Conservation (phyloP, 345 rosid species). For the Arabis alpina region DNA sequence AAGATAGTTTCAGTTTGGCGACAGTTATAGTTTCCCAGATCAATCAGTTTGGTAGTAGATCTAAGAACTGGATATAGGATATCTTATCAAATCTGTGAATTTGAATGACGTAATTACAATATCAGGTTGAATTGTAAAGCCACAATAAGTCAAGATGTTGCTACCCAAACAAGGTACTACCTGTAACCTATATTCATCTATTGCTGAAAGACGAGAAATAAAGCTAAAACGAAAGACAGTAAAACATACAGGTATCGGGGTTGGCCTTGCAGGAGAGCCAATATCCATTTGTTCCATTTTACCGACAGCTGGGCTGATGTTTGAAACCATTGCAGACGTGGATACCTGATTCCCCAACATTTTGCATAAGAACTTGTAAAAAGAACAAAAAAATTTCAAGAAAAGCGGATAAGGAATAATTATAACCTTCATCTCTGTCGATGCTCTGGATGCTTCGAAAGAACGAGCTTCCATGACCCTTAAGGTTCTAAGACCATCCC, state of each 20-base stretch:
- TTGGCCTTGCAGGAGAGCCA: conserved; percentile 55
- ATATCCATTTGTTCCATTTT: conserved; percentile 55
- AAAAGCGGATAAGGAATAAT: conserved; percentile 3
- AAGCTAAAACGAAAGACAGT: not conserved
- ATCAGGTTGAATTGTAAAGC: conserved; percentile 15
- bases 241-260: conserved; percentile 45
- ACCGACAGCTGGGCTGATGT: conserved; percentile 49
- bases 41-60: not conserved
- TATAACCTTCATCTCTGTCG: conserved; percentile 40
- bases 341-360: conserved; percentile 47
- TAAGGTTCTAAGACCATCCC: conserved; percentile 59
- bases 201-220: conserved; percentile 4
- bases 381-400: not conserved
- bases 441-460: conserved; percentile 54
- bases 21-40: conserved; percentile 1
- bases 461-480: conserved; percentile 55
- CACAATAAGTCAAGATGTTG: not conserved
- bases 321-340: conserved; percentile 47
- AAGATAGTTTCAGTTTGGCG: not conserved
- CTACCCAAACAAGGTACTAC: not conserved
- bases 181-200: conserved; percentile 9
- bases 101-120: not conserved
- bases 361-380: conserved; percentile 1
- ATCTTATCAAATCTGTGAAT: not conserved
- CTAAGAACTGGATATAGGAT: conserved; percentile 4